These are phyloP conservation scores for Epichloe gansuensis DNA, from an alignment of 2,329 filamentous ascomycete genomes.

Conservation along the genomic window DNA sequence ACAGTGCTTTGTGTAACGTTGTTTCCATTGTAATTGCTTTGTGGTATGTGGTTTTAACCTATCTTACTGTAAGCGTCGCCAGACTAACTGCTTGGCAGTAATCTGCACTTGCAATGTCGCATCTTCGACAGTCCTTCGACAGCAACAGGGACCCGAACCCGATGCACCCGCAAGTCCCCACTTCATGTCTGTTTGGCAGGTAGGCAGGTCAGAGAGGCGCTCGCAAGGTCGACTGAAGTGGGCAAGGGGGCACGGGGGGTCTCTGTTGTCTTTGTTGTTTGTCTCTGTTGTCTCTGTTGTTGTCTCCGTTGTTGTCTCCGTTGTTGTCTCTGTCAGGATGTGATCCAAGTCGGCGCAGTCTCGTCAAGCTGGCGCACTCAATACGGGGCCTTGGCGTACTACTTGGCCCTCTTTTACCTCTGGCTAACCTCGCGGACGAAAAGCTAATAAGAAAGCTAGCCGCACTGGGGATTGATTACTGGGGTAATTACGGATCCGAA, in stretches of 20 bases:
- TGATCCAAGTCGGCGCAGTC: too few species aligned
- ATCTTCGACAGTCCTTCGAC: not conserved
- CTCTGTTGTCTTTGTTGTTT: not conserved
- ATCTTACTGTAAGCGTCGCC: too few species aligned
- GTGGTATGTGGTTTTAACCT: not conserved
- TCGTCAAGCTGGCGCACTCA: too few species aligned
- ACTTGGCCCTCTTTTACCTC: not conserved
- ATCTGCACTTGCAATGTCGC: not conserved
- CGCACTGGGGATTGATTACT: not conserved
- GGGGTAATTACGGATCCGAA: not conserved
- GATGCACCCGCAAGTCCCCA: not conserved
- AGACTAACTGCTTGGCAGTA: not conserved
- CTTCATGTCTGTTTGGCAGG: slow-evolving; percentile 5
- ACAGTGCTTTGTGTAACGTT: too few species aligned
- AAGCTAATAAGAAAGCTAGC: not conserved
- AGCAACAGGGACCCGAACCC: not conserved
- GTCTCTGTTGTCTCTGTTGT: too few species aligned
- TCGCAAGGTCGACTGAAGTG: slow-evolving; percentile 24
- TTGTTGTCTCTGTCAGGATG: too few species aligned
- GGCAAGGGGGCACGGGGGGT: slow-evolving; percentile 12
- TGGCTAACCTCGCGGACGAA: not conserved
- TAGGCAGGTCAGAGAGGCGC: not conserved
- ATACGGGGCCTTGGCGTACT: not conserved
- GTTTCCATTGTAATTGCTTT: not conserved
- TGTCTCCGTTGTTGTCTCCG: too few species aligned